Percentiles rank a stretch among this genome's conserved stretches.
Conservation (phyloP, 139 green algal genomes). For the Medakamo hakoo region DNA sequence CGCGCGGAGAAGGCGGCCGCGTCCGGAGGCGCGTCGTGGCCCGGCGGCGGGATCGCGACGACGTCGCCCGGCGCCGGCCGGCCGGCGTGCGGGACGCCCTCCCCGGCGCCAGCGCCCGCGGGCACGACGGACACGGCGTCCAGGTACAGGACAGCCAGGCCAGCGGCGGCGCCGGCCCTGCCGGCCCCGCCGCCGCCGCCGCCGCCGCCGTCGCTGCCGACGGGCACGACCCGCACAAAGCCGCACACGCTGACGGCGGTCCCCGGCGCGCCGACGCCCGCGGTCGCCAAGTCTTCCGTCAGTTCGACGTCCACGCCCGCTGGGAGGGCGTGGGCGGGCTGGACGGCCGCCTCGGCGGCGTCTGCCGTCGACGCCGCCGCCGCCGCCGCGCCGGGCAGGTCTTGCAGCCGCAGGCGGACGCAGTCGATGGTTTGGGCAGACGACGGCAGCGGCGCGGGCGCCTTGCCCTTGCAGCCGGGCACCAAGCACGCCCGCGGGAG, state of each 20-base stretch:
- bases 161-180: slow-evolving; percentile 19
- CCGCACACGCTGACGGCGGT: slow-evolving; percentile 66
- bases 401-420: slow-evolving; percentile 60
- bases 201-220: neutral
- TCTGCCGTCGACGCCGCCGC: too few relatives aligned
- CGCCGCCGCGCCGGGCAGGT: neutral
- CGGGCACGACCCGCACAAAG: slow-evolving; percentile 44
- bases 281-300: slow-evolving; percentile 66
- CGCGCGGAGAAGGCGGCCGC: slow-evolving; percentile 29
- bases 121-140: slow-evolving; percentile 63
- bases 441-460: slow-evolving; percentile 8
- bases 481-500: slow-evolving; percentile 34
- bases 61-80: slow-evolving; percentile 1
- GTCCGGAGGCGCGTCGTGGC: slow-evolving; percentile 10
- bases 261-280: slow-evolving; percentile 39
- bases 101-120: neutral
- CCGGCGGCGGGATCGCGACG: neutral
- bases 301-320: slow-evolving; percentile 68
- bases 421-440: slow-evolving; percentile 50
- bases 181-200: slow-evolving; percentile 10
- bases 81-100: neutral
- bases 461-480: slow-evolving; percentile 31
- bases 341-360: neutral
- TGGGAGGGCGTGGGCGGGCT: slow-evolving; percentile 13
- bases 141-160: slow-evolving; percentile 80